Base-by-base conservation (phyloP, 805 yeast genomes). In the Limtongozyma cylindracea region DNA sequence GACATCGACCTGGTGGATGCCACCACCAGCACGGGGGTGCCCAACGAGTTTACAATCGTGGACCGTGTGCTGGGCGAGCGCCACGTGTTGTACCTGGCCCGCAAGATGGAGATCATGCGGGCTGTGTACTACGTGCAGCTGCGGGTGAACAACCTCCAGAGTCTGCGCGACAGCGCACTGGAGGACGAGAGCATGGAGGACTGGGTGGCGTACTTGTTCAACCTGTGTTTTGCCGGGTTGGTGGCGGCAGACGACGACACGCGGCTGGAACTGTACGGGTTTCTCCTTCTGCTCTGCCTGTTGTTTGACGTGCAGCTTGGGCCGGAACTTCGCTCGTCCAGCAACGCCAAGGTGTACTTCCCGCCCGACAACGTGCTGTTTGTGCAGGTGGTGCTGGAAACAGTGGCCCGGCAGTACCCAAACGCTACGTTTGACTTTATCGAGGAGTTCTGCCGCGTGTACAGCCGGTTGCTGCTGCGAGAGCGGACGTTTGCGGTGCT, bases 321-420 rank as follows among this genome's bases (percentile, higher is more conserved):
- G 1, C n/a, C n/a, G n/a, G n/a, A 5, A 13, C 6, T 13, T 13
- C 15, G 15, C 15, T 6, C 6, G 6, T 13, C 6, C 15, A 13
- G 6, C 6, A 5, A 6, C 15, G 15, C 6, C 15, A 6, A n/a
- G 6, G 51, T 61, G 15, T 59, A 66, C 10, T 66, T 73, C 31
- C 91, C 91, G 2, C 54, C 60, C 17, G 71, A 71, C 30, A 58
- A 65, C 20, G 55, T 65, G 5, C 56, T 63, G 7, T 71, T 68
- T 42, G 58, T 72, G 8, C 54, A 57, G 3, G 38, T 60, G 1
- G 42, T 72, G 5, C 62, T 78, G 2, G 45, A 52, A 9, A 49
- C 54, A n/a, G 37, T 76, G n/a, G 58, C 91, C 0, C 26, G 31
- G 5, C 41, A 49, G 8, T 55, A 57, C 23, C 78, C 88, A 0